Conservation (phyloP, 306 rosid genomes). For the Prunus kanzakura region DNA sequence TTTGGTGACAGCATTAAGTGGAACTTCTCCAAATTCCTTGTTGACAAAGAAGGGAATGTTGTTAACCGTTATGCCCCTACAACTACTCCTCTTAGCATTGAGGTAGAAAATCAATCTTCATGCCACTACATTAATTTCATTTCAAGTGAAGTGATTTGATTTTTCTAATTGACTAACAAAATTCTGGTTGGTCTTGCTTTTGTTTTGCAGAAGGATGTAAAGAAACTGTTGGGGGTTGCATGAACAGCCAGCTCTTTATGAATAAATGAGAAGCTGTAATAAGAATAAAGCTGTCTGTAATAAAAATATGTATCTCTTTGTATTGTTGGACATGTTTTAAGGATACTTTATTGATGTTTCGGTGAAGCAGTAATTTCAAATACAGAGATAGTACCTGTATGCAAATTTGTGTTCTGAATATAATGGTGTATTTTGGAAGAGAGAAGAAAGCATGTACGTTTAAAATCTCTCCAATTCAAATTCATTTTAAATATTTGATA, state of each 20-base stretch:
- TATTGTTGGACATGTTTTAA: background rate
- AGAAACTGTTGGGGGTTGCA: slow-evolving; percentile 42
- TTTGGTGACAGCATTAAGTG: slow-evolving; percentile 82
- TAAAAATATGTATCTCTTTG: slow-evolving; percentile 21
- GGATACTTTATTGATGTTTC: background rate
- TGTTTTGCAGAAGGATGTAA: slow-evolving; percentile 46
- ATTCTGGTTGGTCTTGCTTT: background rate
- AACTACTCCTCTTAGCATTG: slow-evolving; percentile 90
- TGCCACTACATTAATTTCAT: background rate
- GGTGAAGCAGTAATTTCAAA: background rate
- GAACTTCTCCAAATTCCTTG: slow-evolving; percentile 93
- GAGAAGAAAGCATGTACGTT: too few relatives aligned
- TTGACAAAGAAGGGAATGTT: slow-evolving; percentile 84
- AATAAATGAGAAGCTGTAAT: slow-evolving; percentile 5
- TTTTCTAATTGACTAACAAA: background rate
- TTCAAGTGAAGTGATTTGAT: background rate
- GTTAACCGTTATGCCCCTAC: slow-evolving; percentile 96
- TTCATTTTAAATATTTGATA: too few relatives aligned
- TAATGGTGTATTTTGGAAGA: too few relatives aligned
- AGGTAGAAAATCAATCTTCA: slow-evolving; percentile 41
- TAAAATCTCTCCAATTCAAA: too few relatives aligned
- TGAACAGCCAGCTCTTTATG: slow-evolving; percentile 17
- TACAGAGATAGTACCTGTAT: background rate
- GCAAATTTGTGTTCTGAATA: background rate
- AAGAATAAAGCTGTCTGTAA: slow-evolving; percentile 35